phyloP scores from a whole-genome alignment of 495 filamentous ascomycete genomes.

The Aspergillus hancockii region DNA sequence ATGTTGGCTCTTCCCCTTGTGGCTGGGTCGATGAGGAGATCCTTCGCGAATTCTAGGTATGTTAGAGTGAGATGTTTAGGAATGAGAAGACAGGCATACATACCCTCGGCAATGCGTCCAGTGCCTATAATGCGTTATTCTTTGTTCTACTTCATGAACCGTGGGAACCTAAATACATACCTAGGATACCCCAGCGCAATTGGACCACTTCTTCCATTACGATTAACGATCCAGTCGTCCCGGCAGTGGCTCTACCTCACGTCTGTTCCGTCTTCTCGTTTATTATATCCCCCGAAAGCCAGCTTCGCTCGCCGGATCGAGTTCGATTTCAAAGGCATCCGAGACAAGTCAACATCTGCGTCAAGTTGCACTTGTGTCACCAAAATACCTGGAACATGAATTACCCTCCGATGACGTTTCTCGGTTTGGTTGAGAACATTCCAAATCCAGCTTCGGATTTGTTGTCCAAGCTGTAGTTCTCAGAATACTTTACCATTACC shows the following conservation, averaged over 20 bases:
- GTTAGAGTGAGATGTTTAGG: too few species aligned
- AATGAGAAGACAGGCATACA: not conserved
- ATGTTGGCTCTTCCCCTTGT: conserved; percentile 37
- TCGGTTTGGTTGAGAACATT: not conserved
- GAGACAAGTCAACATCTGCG: not conserved
- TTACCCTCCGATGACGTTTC: not conserved
- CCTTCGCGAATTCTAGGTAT: conserved; percentile 67
- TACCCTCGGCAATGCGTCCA: conserved; percentile 10
- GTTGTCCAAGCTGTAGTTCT: too few species aligned
- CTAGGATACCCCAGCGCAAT: conserved; percentile 65
- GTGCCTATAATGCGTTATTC: not conserved
- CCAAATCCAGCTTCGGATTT: not conserved
- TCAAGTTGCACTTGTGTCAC: not conserved
- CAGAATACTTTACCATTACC: not conserved
- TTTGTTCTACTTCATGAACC: not conserved
- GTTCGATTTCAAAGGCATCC: not conserved
- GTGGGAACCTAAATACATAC: conserved; percentile 16
- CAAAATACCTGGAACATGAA: not conserved
- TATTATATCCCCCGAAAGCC: not conserved
- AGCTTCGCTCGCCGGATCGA: not conserved
- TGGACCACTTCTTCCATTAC: not conserved
- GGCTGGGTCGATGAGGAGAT: conserved; percentile 68
- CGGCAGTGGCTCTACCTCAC: too few species aligned
- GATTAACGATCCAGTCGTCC: not conserved
- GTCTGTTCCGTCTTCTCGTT: not conserved